Evolutionary conservation across 371 early-diverging fungal species (phyloP).

Genomic region (Rhizopus microsporus): DNA sequence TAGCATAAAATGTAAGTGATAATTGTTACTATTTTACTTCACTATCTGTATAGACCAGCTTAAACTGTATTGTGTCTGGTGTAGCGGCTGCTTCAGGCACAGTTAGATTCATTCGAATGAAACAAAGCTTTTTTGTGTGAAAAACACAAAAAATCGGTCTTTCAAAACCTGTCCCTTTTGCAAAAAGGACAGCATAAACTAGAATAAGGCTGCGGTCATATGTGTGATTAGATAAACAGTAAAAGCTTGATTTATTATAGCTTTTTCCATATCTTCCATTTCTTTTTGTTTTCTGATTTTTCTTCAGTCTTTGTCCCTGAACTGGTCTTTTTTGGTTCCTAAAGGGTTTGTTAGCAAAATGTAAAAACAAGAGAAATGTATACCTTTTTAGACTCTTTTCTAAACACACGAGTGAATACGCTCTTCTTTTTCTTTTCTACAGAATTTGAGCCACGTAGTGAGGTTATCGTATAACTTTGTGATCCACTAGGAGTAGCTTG

Average conservation of each 20-base stretch:
- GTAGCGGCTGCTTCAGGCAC: conserved; percentile 68
- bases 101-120: conserved; percentile 7
- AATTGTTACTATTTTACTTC: neutral
- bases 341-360: neutral
- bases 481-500: no score
- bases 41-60: conserved; percentile 35
- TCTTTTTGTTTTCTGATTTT: neutral
- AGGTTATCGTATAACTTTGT: no score
- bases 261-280: conserved; percentile 5
- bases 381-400: conserved; percentile 8
- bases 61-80: conserved; percentile 63
- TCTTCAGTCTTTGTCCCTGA: neutral
- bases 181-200: no score
- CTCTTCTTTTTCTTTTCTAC: conserved; percentile 2
- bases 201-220: neutral
- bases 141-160: neutral
- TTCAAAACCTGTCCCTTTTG: neutral
- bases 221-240: no score
- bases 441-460: neutral
- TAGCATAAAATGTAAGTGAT: neutral
- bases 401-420: conserved; percentile 9
- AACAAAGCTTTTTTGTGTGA: neutral
- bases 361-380: neutral
- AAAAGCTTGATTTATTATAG: neutral
- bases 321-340: neutral